Evolutionary conservation across 148 eudicot species (phyloP), one percentile per base, ranked within the genome.

Genomic region (Vaccinium macrocarpon): DNA sequence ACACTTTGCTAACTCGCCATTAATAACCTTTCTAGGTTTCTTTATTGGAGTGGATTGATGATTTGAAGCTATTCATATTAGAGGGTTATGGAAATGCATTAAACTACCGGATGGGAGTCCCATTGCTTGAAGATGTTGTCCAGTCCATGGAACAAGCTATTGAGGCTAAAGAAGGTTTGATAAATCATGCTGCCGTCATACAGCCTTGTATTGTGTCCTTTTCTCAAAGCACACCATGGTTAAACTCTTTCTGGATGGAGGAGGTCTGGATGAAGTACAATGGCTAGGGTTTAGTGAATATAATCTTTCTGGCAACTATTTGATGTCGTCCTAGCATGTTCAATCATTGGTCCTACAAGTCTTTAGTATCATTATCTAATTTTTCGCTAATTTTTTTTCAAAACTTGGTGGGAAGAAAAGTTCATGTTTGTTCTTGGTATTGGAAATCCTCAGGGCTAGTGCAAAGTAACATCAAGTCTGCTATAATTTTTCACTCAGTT

Each of bases 11-110:
- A 57, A 64, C 82, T 59, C 82, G 78, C 38, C 55, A 49, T 73
- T 49, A 73, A 19, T 89, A 78, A 56, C n/a, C 29, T 81, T 42
- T 82, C 16, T 85, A 97, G 99, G 85, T 97, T 82, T 87, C 88
- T 83, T 87, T 93, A 86, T 81, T 97, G 90, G 99, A 95, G 89
- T 97, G 98, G 98, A 88, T 96, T 23, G 99, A 97, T 91, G 99
- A 97, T 88, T 82, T 97, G 88, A 95, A 92, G 91, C 73, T 86
- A 35, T 97, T 95, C 88, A 82, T 97, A 66, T 83, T 97, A 76
- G 95, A 95, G 87, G 99, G 98, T 82, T 95, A 95, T 89, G 99
- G 99, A 81, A 93, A 95, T 75, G 89, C 98, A 23, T 82, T 97
- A 81, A 95, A 97, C 88, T 97, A 97, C 82, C 91, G 91, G 70